Percentiles rank a stretch among this genome's conserved stretches.
These are phyloP conservation scores for Dothiorella sarmentorum DNA, from an alignment of 2,329 filamentous ascomycete species.

Conservation along the genomic window DNA sequence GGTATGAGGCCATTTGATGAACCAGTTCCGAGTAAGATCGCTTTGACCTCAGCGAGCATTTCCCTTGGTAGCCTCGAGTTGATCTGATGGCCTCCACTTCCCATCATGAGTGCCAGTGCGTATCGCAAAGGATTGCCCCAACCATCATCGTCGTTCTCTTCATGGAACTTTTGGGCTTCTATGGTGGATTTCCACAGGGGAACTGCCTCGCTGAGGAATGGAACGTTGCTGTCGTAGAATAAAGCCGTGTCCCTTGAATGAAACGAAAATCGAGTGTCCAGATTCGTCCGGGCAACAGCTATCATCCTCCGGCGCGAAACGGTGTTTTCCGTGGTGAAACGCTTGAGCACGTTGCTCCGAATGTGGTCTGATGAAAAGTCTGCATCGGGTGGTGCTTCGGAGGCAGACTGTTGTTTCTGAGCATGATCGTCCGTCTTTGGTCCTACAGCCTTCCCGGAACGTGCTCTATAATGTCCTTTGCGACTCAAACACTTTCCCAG, in stretches of 20 bases:
- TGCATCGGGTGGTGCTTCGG: too few relatives aligned
- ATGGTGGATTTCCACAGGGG: background rate
- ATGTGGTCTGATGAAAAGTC: background rate
- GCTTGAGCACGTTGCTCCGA: background rate
- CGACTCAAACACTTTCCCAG: too few relatives aligned
- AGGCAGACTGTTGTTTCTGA: too few relatives aligned
- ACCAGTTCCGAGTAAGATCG: background rate
- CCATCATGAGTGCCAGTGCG: background rate
- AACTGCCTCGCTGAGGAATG: background rate
- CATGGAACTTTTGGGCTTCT: background rate
- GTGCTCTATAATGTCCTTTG: too few relatives aligned
- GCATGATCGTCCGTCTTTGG: too few relatives aligned
- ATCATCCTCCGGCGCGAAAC: conserved; percentile 10
- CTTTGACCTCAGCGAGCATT: background rate
- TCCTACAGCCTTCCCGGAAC: too few relatives aligned
- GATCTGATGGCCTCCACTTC: background rate
- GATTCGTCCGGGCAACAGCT: background rate
- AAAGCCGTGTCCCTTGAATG: conserved; percentile 17
- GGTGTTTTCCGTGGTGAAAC: background rate
- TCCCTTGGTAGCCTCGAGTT: background rate
- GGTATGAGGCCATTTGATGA: background rate
- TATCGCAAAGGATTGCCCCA: background rate
- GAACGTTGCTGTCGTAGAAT: background rate
- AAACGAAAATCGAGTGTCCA: conserved; percentile 15
- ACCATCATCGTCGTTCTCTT: background rate